Evolutionary conservation across 441 rosid species (phyloP).

Genomic region (Eutrema salsugineum): DNA sequence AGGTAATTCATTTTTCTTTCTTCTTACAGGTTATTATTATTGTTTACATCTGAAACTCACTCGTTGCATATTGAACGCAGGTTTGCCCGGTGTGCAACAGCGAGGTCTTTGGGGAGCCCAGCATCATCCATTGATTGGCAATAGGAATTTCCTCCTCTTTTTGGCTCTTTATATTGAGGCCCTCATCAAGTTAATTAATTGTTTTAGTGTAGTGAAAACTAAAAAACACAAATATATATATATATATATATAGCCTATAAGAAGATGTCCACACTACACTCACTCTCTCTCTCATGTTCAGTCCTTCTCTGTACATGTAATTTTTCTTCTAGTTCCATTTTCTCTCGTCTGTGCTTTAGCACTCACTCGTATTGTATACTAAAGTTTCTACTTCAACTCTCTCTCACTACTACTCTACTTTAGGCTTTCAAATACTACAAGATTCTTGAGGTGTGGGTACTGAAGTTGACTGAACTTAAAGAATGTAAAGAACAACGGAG

Average conservation of each 20-base stretch:
- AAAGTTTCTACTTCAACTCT: not conserved
- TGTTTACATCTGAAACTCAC: conserved; percentile 1
- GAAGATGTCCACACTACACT: conserved; percentile 31
- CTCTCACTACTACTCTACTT: not conserved
- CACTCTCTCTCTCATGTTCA: conserved; percentile 29
- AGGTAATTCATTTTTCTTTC: conserved; percentile 35
- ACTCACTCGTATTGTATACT: conserved; percentile 23
- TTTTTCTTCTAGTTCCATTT: conserved; percentile 12
- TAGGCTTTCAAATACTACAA: not conserved
- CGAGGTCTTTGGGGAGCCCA: conserved; percentile 46
- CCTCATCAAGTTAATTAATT: conserved; percentile 8
- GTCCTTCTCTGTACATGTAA: conserved; percentile 32
- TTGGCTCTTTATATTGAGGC: not conserved
- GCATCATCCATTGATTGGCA: conserved; percentile 14
- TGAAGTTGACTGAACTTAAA: not conserved
- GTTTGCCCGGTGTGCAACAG: conserved; percentile 56
- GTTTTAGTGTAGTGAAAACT: conserved; percentile 28
- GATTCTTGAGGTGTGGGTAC: not conserved
- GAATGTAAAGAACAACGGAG: not conserved
- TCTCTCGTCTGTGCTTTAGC: not conserved
- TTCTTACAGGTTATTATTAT: not conserved
- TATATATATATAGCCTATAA: not conserved
- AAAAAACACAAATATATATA: not conserved
- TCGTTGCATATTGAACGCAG: conserved; percentile 27
- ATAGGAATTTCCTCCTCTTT: not conserved